Percentiles rank a stretch among this genome's conserved stretches.
phyloP scores from a whole-genome alignment of 805 yeast species.

The Cyberlindnera meyerae region DNA sequence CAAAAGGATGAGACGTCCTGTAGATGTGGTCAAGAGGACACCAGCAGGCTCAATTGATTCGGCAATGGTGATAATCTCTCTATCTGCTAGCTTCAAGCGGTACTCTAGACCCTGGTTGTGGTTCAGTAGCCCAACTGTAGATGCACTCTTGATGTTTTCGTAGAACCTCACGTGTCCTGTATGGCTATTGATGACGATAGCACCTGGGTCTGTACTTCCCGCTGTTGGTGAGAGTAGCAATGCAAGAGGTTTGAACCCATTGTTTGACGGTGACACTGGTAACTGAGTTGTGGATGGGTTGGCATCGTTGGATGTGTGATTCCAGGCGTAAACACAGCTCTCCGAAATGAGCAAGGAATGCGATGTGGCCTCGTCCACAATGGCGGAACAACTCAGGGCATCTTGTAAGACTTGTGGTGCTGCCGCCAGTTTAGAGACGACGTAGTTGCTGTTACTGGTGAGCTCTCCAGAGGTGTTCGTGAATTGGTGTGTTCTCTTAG shows the following conservation, averaged over 20 bases:
- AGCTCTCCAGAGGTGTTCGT: constrained; percentile 38
- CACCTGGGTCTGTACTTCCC: constrained; percentile 57
- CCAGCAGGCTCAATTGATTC: constrained; percentile 73
- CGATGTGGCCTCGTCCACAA: constrained; percentile 27
- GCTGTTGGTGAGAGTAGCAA: constrained; percentile 53
- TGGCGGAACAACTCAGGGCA: constrained; percentile 17
- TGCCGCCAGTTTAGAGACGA: constrained; percentile 53
- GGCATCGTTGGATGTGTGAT: constrained; percentile 55
- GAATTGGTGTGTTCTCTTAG: constrained; percentile 17
- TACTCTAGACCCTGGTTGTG: constrained; percentile 32
- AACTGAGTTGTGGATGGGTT: constrained; percentile 55
- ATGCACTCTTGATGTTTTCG: constrained; percentile 69
- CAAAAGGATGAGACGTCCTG: constrained; percentile 59
- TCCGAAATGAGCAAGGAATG: constrained; percentile 29
- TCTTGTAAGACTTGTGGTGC: constrained; percentile 34
- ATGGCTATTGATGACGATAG: constrained; percentile 56
- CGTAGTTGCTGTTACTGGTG: constrained; percentile 53
- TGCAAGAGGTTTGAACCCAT: constrained; percentile 44
- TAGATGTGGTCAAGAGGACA: constrained; percentile 61
- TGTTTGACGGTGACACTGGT: constrained; percentile 27
- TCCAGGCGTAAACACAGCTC: constrained; percentile 62
- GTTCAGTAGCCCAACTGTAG: constrained; percentile 55
- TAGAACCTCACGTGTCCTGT: constrained; percentile 62
- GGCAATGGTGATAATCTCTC: constrained; percentile 54
- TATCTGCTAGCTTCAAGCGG: constrained; percentile 38